phyloP scores from a whole-genome alignment of 805 yeast genomes.

The Blastobotrys mokoenaii region DNA sequence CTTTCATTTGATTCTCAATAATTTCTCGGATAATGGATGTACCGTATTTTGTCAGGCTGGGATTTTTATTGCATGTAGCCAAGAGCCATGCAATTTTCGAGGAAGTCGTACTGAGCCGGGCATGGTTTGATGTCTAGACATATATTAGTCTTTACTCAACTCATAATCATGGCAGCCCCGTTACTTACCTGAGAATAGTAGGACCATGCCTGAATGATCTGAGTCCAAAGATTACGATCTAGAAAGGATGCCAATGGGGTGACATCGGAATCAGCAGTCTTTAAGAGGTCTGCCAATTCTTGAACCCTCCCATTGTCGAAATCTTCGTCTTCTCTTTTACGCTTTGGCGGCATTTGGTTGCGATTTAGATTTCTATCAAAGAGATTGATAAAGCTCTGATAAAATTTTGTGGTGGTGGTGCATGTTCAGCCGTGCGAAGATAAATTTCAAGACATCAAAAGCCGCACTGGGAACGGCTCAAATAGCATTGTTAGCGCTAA shows the following conservation, averaged over 20 bases:
- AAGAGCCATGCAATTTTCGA: slow-evolving; percentile 27
- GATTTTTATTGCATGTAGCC: slow-evolving; percentile 34
- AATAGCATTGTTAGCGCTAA: too few relatives aligned
- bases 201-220: slow-evolving; percentile 40
- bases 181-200: slow-evolving; percentile 31
- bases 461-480: too few relatives aligned
- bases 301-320: slow-evolving; percentile 9
- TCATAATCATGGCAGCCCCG: too few relatives aligned
- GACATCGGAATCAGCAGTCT: slow-evolving; percentile 5
- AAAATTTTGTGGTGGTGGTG: neutral
- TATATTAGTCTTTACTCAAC: slow-evolving; percentile 1
- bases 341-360: slow-evolving; percentile 7
- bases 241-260: slow-evolving; percentile 20
- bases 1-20: slow-evolving; percentile 47
- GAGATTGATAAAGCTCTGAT: neutral
- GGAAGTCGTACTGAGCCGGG: slow-evolving; percentile 25
- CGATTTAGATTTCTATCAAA: neutral
- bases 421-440: neutral
- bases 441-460: neutral
- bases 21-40: slow-evolving; percentile 42
- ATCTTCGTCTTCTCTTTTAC: slow-evolving; percentile 10
- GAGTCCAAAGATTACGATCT: slow-evolving; percentile 27
- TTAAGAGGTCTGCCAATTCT: slow-evolving; percentile 5
- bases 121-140: slow-evolving; percentile 6
- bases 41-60: slow-evolving; percentile 21